phyloP scores from a whole-genome alignment of 164 flowering plant species.

The Vitis riparia region DNA sequence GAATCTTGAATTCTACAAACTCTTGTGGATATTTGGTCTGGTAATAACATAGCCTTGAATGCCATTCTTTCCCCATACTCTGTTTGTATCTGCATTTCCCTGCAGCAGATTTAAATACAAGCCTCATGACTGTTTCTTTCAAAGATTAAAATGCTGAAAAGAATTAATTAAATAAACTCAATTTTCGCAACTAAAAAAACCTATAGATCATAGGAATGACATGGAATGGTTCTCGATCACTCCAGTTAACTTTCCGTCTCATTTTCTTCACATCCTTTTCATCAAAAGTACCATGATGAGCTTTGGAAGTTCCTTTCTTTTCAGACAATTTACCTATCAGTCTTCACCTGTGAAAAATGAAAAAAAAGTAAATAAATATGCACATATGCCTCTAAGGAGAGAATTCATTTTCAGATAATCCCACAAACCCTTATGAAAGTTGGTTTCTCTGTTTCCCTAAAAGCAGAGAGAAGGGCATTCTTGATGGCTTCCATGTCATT shows the following conservation, averaged over 20 bases:
- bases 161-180: too few species aligned
- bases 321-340: slow-evolving; percentile 51
- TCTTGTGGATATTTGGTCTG: slow-evolving; percentile 41
- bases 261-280: slow-evolving; percentile 41
- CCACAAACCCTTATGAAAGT: slow-evolving; percentile 49
- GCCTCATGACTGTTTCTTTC: background rate
- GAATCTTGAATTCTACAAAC: slow-evolving; percentile 39
- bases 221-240: slow-evolving; percentile 45
- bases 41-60: slow-evolving; percentile 27
- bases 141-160: background rate
- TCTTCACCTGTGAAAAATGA: slow-evolving; percentile 37
- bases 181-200: slow-evolving; percentile 9
- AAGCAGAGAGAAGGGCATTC: slow-evolving; percentile 32
- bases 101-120: slow-evolving; percentile 7
- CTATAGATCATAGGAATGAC: slow-evolving; percentile 43
- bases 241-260: slow-evolving; percentile 48
- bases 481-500: slow-evolving; percentile 31
- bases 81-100: slow-evolving; percentile 45
- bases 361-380: too few species aligned
- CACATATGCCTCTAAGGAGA: background rate
- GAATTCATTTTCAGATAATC: background rate
- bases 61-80: slow-evolving; percentile 48
- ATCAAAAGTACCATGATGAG: slow-evolving; percentile 55
- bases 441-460: slow-evolving; percentile 39
- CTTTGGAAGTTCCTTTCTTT: slow-evolving; percentile 56